Conservation (phyloP, 257 asterid species). For the Capsicum baccatum region DNA sequence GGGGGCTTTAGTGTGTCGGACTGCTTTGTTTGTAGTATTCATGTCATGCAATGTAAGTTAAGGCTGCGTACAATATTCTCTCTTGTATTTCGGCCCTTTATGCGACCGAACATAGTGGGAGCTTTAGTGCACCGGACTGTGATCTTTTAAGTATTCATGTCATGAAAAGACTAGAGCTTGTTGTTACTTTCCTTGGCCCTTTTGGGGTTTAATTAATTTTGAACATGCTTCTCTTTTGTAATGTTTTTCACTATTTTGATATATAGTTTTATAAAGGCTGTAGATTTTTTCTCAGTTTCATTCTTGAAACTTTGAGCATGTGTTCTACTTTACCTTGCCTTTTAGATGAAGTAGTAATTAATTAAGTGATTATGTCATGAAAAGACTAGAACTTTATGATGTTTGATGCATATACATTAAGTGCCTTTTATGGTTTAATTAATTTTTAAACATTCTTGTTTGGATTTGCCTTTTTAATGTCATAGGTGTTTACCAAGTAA, state of each 20-base stretch:
- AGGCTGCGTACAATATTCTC: no score
- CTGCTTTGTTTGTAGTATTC: no score
- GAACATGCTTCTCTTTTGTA: background rate
- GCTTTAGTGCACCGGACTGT: no score
- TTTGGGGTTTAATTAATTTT: background rate
- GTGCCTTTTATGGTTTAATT: background rate
- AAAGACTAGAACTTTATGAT: conserved; percentile 30
- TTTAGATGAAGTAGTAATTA: background rate
- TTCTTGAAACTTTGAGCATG: background rate
- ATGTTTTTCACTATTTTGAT: background rate
- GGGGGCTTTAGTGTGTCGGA: no score
- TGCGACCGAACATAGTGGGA: no score
- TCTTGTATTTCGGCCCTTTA: no score
- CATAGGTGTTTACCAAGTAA: conserved; percentile 75
- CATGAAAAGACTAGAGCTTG: conserved; percentile 6
- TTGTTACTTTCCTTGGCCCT: background rate
- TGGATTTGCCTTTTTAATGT: background rate
- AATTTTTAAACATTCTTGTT: background rate
- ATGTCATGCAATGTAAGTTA: no score
- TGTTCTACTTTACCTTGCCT: background rate
- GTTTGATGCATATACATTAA: conserved; percentile 10
- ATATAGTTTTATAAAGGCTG: background rate
- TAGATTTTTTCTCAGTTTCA: background rate
- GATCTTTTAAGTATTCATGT: background rate
- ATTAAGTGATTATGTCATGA: conserved; percentile 3